phyloP scores from a whole-genome alignment of 2,329 filamentous ascomycete species.

The Orbilia blumenaviensis region DNA sequence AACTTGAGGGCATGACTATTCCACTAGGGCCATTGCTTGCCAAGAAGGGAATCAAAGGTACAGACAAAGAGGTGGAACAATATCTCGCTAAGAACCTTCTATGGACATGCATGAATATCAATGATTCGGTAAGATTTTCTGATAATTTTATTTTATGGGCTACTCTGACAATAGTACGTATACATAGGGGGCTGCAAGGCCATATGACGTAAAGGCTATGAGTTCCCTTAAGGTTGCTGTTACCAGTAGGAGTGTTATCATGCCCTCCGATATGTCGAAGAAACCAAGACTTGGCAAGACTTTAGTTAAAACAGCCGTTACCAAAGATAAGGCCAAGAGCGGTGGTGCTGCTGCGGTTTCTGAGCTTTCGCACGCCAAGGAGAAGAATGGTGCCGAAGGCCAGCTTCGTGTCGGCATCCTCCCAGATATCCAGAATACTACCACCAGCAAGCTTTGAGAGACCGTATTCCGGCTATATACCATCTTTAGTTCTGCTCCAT shows the following conservation, averaged over 20 bases:
- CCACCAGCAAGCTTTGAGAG: neutral
- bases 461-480: too few relatives aligned
- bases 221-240: constrained; percentile 40
- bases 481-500: too few relatives aligned
- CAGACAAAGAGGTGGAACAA: neutral
- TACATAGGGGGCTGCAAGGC: constrained; percentile 11
- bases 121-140: constrained; percentile 5
- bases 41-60: constrained; percentile 20
- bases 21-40: constrained; percentile 18
- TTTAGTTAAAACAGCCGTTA: neutral
- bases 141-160: neutral
- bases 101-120: constrained; percentile 29
- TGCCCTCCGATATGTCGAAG: neutral
- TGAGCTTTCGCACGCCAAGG: constrained; percentile 14
- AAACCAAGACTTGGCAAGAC: constrained; percentile 19
- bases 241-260: constrained; percentile 8
- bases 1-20: constrained; percentile 20
- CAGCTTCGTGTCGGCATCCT: constrained; percentile 20
- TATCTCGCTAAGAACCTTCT: constrained; percentile 28
- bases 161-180: neutral
- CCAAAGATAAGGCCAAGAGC: constrained; percentile 31
- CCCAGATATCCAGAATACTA: constrained; percentile 8
- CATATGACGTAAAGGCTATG: constrained; percentile 28
- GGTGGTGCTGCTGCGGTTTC: constrained; percentile 8
- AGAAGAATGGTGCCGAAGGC: constrained; percentile 4